A percentile compares a stretch with the other conserved stretches of the same genome.
Conservation (phyloP, 2,329 filamentous ascomycete species). For the Exophiala sp. region DNA sequence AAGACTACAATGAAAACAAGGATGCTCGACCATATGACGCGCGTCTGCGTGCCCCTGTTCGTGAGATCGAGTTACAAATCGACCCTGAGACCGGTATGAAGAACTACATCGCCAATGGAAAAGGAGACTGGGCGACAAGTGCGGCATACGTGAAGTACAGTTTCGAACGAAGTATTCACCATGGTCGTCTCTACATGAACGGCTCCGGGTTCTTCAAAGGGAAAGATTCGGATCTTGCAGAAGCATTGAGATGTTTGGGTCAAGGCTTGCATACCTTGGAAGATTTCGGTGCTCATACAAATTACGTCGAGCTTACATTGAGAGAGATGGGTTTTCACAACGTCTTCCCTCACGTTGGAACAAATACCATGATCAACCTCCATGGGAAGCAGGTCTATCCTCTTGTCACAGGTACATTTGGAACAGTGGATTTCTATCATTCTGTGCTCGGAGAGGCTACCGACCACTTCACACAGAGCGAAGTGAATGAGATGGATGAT, state of each 20-base stretch:
- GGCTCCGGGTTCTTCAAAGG: constrained; percentile 58
- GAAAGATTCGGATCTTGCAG: constrained; percentile 73
- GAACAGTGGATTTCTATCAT: constrained; percentile 79
- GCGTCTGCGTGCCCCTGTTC: constrained; percentile 76
- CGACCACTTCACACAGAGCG: constrained; percentile 80
- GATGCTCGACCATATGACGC: constrained; percentile 81
- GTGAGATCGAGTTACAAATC: constrained; percentile 67
- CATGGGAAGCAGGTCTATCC: constrained; percentile 67
- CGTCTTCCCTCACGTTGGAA: constrained; percentile 73
- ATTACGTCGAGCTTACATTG: constrained; percentile 75
- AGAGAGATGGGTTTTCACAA: constrained; percentile 66
- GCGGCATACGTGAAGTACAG: constrained; percentile 78
- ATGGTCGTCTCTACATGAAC: constrained; percentile 69
- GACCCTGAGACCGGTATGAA: constrained; percentile 89
- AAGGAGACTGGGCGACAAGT: constrained; percentile 83
- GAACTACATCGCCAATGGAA: constrained; percentile 95
- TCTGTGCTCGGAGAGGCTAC: constrained; percentile 73
- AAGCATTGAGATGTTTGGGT: constrained; percentile 72
- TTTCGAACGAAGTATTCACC: constrained; percentile 70
- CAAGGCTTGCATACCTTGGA: constrained; percentile 75
- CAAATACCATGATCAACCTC: constrained; percentile 61
- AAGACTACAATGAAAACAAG: constrained; percentile 78
- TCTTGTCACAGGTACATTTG: constrained; percentile 69
- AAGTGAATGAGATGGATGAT: constrained; percentile 75
- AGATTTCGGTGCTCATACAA: constrained; percentile 76